Percentiles rank a stretch among this genome's conserved stretches.
Evolutionary conservation across 2,329 filamentous ascomycete species (phyloP).

Genomic region (Epichloe aotearoae): DNA sequence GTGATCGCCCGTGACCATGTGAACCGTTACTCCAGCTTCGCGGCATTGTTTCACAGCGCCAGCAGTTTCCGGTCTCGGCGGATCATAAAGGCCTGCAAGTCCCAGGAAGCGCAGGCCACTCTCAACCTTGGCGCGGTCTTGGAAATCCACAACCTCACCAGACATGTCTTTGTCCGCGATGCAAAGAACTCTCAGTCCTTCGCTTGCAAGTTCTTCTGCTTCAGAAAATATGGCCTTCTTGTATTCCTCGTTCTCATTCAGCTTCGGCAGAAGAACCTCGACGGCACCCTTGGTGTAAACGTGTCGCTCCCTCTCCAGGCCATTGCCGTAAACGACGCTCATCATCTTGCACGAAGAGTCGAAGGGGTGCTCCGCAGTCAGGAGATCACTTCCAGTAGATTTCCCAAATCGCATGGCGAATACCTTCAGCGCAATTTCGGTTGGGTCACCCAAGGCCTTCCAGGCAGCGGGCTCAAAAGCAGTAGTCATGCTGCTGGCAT

Average conservation of each 20-base stretch:
- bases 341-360: slow-evolving; percentile 64
- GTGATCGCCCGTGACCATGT: slow-evolving; percentile 60
- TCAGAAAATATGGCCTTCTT: slow-evolving; percentile 33
- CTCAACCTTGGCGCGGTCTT: slow-evolving; percentile 42
- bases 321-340: slow-evolving; percentile 49
- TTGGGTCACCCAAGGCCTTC: slow-evolving; percentile 52
- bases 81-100: slow-evolving; percentile 59
- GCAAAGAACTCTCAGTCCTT: slow-evolving; percentile 57
- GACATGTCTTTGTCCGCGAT: slow-evolving; percentile 41
- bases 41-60: slow-evolving; percentile 46
- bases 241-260: slow-evolving; percentile 32
- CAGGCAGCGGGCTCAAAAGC: slow-evolving; percentile 32
- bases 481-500: slow-evolving; percentile 34
- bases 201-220: slow-evolving; percentile 43
- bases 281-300: slow-evolving; percentile 47
- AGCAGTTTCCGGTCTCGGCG: slow-evolving; percentile 53
- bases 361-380: slow-evolving; percentile 56
- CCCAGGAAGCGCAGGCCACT: slow-evolving; percentile 49
- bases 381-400: slow-evolving; percentile 29
- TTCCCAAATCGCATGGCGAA: slow-evolving; percentile 55
- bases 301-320: slow-evolving; percentile 20
- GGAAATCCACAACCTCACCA: slow-evolving; percentile 20
- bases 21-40: slow-evolving; percentile 48
- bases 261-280: slow-evolving; percentile 40
- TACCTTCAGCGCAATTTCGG: slow-evolving; percentile 62